Conservation (phyloP, 352 stramenopile species). For the Phytophthora sansomeana region DNA sequence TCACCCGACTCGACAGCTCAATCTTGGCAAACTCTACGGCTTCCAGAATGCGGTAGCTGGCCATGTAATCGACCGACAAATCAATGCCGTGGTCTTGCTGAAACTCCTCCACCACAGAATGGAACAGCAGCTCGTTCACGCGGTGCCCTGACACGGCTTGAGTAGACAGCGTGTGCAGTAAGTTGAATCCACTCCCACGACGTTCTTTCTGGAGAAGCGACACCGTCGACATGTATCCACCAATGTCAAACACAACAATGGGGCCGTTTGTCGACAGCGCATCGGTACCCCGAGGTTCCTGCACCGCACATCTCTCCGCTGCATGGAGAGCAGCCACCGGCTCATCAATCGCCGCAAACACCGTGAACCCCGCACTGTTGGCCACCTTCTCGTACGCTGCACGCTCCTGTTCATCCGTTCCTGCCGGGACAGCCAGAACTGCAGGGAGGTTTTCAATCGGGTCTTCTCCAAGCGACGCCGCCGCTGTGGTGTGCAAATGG, state of each 20-base stretch:
- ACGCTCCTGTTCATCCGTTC: conserved; percentile 42
- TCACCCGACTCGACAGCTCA: conserved; percentile 62
- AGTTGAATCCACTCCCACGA: conserved; percentile 33
- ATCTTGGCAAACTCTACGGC: conserved; percentile 77
- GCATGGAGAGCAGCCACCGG: conserved; percentile 71
- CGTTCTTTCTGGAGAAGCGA: conserved; percentile 54
- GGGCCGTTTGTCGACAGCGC: conserved; percentile 25
- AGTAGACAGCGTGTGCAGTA: conserved; percentile 49
- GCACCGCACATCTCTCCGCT: conserved; percentile 43
- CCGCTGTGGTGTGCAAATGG: conserved; percentile 53
- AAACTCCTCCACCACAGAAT: conserved; percentile 63
- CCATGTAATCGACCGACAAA: conserved; percentile 74
- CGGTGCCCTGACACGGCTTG: conserved; percentile 48
- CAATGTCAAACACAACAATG: conserved; percentile 80
- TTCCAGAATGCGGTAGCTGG: conserved; percentile 73
- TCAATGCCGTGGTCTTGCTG: conserved; percentile 65
- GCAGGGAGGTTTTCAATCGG: conserved; percentile 51
- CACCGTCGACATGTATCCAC: conserved; percentile 62
- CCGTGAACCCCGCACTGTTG: conserved; percentile 59
- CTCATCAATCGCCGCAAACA: conserved; percentile 66
- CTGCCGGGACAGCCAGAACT: conserved; percentile 59
- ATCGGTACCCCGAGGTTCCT: conserved; percentile 42
- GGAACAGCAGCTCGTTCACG: conserved; percentile 64
- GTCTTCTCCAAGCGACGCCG: conserved; percentile 53
- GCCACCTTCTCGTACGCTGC: conserved; percentile 57